Base-by-base conservation (phyloP, 1,284 basidiomycete species). In the Sanghuangporus baumii region DNA sequence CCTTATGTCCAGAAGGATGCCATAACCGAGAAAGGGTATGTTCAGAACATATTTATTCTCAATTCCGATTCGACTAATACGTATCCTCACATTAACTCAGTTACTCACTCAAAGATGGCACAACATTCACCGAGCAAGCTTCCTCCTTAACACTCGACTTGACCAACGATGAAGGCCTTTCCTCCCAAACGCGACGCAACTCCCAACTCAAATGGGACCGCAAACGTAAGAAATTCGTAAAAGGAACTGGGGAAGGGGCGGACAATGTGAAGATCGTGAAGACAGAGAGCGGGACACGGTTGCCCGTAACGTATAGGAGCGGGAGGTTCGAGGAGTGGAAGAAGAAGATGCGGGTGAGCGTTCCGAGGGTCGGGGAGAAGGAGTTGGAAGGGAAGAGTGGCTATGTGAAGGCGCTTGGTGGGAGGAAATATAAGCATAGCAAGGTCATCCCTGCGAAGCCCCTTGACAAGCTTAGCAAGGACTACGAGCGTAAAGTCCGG, bases 271-370 rank as follows among this genome's bases (percentile, higher is more conserved):
- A 98, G 75, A 81, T 99, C 68, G 91, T 99, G 68, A 88, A 86
- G 67, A 95, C 94, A 1, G 97, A 99, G 74, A 94, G 89, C 67
- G 97, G 97, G 0, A 86, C 88, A 14, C 86, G 91, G 55, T 80
- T 99, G n/a, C 97, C 97, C 1, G 95, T 95, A 0, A 88, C 88
- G 6, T 99, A 95, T 77, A 89, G 93, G 62, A 93, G 89, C 66
- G 97, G 97, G 3, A 85, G 93, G 3, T 99, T 93, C 73, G 93
- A 97, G 60, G 94, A 96, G 71, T 99, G 97, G 97, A 93, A 91
- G 74, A 81, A 84, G 66, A 92, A 91, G 75, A 86, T 81, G 61
- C 85, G 84, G 38, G 75, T 86, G 7, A 81, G 79, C 66, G 74
- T 98, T 51, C 95, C 94, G 0, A 85, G 84, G 65, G 83, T 93